A percentile compares a stretch with the other conserved stretches of the same genome.
Conservation (phyloP, 352 stramenopile genomes). For the Pythium brassicae region DNA sequence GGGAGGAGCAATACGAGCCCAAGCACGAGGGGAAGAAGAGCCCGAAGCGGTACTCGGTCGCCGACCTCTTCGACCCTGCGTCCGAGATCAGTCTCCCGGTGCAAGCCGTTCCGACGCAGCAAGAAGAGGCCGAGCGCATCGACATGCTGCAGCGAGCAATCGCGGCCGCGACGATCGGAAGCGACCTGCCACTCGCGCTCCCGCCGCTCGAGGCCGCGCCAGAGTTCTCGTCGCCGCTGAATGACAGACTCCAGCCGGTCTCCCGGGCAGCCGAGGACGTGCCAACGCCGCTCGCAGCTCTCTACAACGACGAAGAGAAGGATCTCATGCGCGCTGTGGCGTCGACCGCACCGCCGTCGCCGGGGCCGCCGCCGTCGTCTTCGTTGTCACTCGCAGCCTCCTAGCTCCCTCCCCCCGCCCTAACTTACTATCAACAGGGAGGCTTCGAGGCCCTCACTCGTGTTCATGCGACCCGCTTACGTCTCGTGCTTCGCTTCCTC, state of each 20-base stretch:
- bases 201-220: too few relatives aligned
- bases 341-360: neutral
- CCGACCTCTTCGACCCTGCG: constrained; percentile 8
- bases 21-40: neutral
- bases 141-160: constrained; percentile 13
- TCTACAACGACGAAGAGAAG: constrained; percentile 77
- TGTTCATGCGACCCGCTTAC: too few relatives aligned
- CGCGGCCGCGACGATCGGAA: constrained; percentile 7
- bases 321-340: constrained; percentile 36
- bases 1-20: constrained; percentile 56
- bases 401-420: too few relatives aligned
- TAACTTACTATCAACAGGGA: too few relatives aligned
- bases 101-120: neutral
- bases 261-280: constrained; percentile 24
- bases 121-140: constrained; percentile 10
- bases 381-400: constrained; percentile 14
- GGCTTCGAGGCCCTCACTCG: too few relatives aligned
- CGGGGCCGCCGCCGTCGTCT: neutral
- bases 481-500: too few relatives aligned
- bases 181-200: too few relatives aligned
- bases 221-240: too few relatives aligned
- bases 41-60: constrained; percentile 1
- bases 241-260: too few relatives aligned
- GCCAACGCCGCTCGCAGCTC: constrained; percentile 50
- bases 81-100: neutral